phyloP scores from a whole-genome alignment of 176 grass and related monocot genomes.

The Oryza nivara region DNA sequence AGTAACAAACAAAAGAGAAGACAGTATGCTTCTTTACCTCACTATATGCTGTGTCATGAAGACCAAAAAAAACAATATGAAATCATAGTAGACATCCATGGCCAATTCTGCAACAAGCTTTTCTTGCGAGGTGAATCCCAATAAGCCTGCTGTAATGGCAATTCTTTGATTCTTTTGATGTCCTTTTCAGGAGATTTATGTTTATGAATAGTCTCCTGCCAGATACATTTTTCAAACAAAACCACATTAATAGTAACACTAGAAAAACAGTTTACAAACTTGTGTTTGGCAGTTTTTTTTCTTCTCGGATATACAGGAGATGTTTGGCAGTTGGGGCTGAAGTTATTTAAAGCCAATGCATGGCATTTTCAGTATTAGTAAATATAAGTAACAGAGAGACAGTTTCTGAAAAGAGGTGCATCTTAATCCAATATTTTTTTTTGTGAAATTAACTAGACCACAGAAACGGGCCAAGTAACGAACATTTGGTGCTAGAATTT shows the following conservation, averaged over 20 bases:
- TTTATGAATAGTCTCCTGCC: slow-evolving; percentile 80
- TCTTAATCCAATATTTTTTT: background rate
- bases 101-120: slow-evolving; percentile 68
- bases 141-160: slow-evolving; percentile 34
- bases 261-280: background rate
- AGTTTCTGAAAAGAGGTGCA: background rate
- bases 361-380: no score
- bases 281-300: no score
- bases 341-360: background rate
- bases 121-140: slow-evolving; percentile 33
- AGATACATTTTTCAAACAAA: slow-evolving; percentile 10
- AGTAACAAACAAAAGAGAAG: background rate
- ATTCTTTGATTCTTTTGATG: slow-evolving; percentile 19
- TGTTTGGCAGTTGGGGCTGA: background rate
- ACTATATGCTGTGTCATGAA: slow-evolving; percentile 79
- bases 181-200: slow-evolving; percentile 47
- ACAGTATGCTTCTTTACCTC: slow-evolving; percentile 49
- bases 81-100: slow-evolving; percentile 71
- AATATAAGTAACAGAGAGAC: background rate
- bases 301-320: no score
- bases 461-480: no score
- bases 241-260: background rate
- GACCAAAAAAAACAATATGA: slow-evolving; percentile 68
- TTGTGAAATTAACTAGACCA: background rate
- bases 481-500: background rate